These are phyloP conservation scores for Lentinula edodes DNA, from an alignment of 768 basidiomycete species.

Conservation along the genomic window DNA sequence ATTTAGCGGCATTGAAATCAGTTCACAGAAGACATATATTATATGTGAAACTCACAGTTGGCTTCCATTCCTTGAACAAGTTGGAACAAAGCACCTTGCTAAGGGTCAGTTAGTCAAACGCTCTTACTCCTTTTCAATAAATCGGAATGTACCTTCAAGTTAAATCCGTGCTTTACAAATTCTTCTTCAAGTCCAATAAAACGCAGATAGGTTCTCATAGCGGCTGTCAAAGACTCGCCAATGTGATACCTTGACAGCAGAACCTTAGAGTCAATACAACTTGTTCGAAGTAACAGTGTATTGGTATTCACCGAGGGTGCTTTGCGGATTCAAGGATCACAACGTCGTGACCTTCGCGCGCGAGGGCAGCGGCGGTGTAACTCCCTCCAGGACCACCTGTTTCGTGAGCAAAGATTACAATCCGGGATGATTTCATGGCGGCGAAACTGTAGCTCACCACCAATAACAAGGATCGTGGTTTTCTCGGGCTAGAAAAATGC, in stretches of 20 bases:
- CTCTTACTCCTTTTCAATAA: neutral
- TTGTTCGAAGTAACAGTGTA: neutral
- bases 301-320: conserved; percentile 15
- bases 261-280: neutral
- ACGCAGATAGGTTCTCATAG: conserved; percentile 50
- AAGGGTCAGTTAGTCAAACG: conserved; percentile 13
- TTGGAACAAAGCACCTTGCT: conserved; percentile 61
- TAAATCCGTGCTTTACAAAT: conserved; percentile 43
- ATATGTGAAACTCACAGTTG: conserved; percentile 24
- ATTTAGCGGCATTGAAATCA: neutral
- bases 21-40: neutral
- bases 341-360: conserved; percentile 23
- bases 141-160: conserved; percentile 35
- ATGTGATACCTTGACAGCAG: conserved; percentile 42
- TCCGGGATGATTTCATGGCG: too few species aligned
- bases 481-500: neutral
- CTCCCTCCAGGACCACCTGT: conserved; percentile 20
- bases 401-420: conserved; percentile 5
- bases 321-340: conserved; percentile 19
- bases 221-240: conserved; percentile 58
- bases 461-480: conserved; percentile 33
- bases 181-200: conserved; percentile 55
- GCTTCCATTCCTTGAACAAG: conserved; percentile 56
- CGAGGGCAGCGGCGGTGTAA: conserved; percentile 23
- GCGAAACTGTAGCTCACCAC: conserved; percentile 12